Evolutionary conservation across 2,329 filamentous ascomycete species (phyloP).

Genomic region (Ophiosphaerella herpotricha): DNA sequence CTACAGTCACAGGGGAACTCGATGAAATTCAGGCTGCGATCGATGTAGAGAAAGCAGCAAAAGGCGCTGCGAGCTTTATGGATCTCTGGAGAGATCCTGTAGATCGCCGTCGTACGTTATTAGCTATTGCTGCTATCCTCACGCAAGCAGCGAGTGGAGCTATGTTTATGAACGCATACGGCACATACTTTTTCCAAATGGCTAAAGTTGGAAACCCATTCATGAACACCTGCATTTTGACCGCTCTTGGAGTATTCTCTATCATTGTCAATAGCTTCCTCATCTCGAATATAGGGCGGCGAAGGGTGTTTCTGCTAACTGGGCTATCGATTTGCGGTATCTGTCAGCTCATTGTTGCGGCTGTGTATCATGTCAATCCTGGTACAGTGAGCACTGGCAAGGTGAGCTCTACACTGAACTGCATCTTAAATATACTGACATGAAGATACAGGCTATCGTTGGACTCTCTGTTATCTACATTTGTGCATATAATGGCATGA

Average conservation of each 20-base stretch:
- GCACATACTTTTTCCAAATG: slow-evolving; percentile 43
- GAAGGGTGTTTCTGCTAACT: slow-evolving; percentile 57
- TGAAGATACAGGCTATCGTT: slow-evolving; percentile 49
- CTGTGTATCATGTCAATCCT: slow-evolving; percentile 57
- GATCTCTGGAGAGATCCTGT: slow-evolving; percentile 59
- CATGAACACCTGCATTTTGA: slow-evolving; percentile 61
- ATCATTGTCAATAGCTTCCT: slow-evolving; percentile 59
- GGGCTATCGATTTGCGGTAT: slow-evolving; percentile 61
- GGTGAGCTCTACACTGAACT: slow-evolving; percentile 8
- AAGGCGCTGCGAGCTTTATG: slow-evolving; percentile 55
- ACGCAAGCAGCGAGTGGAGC: slow-evolving; percentile 60
- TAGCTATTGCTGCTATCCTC: slow-evolving; percentile 55
- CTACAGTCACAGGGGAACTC: slow-evolving; percentile 25
- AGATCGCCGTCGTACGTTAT: slow-evolving; percentile 56
- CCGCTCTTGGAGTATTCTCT: slow-evolving; percentile 58
- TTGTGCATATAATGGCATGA: slow-evolving; percentile 58
- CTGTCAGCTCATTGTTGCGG: slow-evolving; percentile 59
- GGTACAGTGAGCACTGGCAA: slow-evolving; percentile 48
- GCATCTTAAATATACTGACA: slow-evolving; percentile 1
- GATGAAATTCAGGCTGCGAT: slow-evolving; percentile 35
- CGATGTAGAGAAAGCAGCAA: slow-evolving; percentile 48
- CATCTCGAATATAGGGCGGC: slow-evolving; percentile 59
- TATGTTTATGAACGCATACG: slow-evolving; percentile 52
- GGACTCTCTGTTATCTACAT: slow-evolving; percentile 61
- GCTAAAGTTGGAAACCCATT: slow-evolving; percentile 51